Conservation (phyloP, 352 stramenopile genomes). For the Globisporangium nunn region DNA sequence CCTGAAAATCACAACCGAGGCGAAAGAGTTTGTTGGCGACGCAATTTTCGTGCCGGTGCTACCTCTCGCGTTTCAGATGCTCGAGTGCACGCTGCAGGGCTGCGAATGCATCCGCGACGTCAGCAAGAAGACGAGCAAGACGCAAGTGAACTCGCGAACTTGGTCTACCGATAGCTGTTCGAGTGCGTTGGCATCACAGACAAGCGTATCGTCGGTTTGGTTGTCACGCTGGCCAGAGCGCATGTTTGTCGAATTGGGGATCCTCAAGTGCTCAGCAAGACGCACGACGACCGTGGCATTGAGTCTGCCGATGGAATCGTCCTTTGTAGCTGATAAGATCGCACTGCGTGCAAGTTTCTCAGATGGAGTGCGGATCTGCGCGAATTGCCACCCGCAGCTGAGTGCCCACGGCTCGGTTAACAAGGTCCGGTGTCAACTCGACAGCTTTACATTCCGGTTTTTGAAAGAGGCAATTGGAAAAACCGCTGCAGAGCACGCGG, state of each 20-base stretch:
- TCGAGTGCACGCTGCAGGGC: conserved; percentile 55
- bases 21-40: conserved; percentile 53
- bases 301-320: conserved; percentile 15
- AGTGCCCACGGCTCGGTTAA: conserved; percentile 32
- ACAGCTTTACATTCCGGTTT: conserved; percentile 18
- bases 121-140: background rate
- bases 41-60: conserved; percentile 58
- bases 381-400: conserved; percentile 37
- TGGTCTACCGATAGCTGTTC: background rate
- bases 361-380: conserved; percentile 33
- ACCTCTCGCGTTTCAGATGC: conserved; percentile 62
- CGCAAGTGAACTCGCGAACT: background rate
- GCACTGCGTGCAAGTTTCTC: conserved; percentile 46
- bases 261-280: conserved; percentile 18
- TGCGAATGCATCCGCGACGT: conserved; percentile 33
- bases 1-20: conserved; percentile 51
- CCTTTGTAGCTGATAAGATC: conserved; percentile 28
- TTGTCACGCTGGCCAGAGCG: conserved; percentile 23
- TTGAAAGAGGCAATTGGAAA: background rate
- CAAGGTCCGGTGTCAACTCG: conserved; percentile 40
- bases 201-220: background rate
- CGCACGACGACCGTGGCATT: background rate
- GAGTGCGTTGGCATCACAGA: background rate
- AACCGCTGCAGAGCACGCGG: conserved; percentile 1
- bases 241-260: conserved; percentile 34